phyloP scores from a whole-genome alignment of 768 basidiomycete species.

The Tricholoma sp. region DNA sequence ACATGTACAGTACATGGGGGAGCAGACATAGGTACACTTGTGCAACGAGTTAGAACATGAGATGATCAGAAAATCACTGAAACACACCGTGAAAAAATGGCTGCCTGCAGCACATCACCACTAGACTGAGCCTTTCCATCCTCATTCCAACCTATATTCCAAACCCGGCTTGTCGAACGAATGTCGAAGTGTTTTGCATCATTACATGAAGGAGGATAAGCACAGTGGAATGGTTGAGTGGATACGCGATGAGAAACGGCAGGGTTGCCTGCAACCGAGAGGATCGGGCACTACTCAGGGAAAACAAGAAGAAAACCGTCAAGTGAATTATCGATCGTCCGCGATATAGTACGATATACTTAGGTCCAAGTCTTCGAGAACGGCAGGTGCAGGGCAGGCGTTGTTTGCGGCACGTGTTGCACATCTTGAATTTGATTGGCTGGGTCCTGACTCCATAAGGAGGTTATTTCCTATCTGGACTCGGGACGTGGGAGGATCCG shows the following conservation, averaged over 20 bases:
- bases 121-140: not conserved
- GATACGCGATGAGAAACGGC: not conserved
- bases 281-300: not conserved
- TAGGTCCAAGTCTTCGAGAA: not conserved
- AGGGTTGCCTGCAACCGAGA: not conserved
- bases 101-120: not conserved
- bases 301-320: not conserved
- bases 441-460: constrained; percentile 42
- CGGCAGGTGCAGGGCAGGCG: not conserved
- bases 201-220: not conserved
- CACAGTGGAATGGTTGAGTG: not conserved
- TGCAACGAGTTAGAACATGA: not conserved
- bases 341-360: not conserved
- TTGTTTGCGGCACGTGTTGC: not conserved
- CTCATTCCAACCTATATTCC: not conserved
- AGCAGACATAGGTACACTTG: not conserved
- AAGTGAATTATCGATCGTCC: not conserved
- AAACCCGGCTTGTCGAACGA: not conserved
- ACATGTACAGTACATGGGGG: not conserved
- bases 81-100: not conserved
- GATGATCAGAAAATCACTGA: not conserved
- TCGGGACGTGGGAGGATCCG: not conserved
- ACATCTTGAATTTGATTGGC: not conserved
- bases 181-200: not conserved
- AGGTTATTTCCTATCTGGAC: constrained; percentile 37